Base-by-base conservation (phyloP, 2,329 filamentous ascomycete species). In the Talaromyces albobiverticillius region DNA sequence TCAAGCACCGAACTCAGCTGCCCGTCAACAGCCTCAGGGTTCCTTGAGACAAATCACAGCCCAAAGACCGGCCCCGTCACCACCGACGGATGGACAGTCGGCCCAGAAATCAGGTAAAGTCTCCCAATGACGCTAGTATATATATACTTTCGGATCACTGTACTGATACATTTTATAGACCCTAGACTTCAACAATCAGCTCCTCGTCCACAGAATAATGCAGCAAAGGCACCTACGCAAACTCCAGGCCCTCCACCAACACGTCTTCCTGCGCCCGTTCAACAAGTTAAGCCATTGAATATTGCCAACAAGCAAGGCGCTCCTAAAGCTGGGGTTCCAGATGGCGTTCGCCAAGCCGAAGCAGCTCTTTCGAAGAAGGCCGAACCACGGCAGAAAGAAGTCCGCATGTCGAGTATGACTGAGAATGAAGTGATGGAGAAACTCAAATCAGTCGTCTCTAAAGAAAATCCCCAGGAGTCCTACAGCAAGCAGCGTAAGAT, bases 401-500 rank as follows among this genome's bases (percentile, higher is more conserved):
- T 94, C 46, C 90, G 94, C 67, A 96, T 99, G 91, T 97, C 93
- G 34, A 95, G 89, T 63, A 97, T 99, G 94, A 89, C 90, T 9
- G 94, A 99, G 75, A 88, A 82, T 60, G 93, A 99, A 71, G 94
- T 99, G 54, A 99, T 99, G 94, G 87, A 90, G 61, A 94, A 91
- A 69, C 81, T 99, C 51, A 89, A 92, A 68, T 90, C 95, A 61
- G 93, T 94, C 7, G 94, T 99, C 1, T 96, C 92, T 59, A 95
- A 95, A 71, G 91, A 96, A 57, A 92, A 95, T 67, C 94, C 94
- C 51, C 88, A 95, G 64, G 79, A 95, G 61, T 96, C 92, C 22
- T 99, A 99, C 78, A 93, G 92, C 66, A 99, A 99, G 79, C 94
- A 97, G 76, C 96, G 96, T 82, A 99, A 99, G 82, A 97, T 99